These are phyloP conservation scores for Microbotryum lychnidis-dioicae DNA, from an alignment of 1,284 basidiomycete species.

Conservation along the genomic window DNA sequence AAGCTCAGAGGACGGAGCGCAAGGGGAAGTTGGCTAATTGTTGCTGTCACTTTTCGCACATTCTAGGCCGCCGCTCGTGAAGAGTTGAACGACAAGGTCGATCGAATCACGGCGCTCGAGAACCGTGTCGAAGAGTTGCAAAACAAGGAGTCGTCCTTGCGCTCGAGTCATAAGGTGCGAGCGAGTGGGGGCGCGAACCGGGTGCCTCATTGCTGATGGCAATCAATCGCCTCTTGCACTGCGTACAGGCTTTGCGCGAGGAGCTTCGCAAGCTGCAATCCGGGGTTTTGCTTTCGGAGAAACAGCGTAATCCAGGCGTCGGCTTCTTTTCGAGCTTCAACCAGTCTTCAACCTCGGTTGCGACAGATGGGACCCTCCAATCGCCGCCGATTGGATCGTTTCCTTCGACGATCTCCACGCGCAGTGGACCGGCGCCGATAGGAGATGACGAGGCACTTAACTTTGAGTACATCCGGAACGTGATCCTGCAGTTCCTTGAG, in stretches of 20 bases:
- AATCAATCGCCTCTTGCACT: background rate
- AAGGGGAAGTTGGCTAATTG: conserved; percentile 3
- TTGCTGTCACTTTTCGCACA: no score
- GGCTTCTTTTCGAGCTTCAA: conserved; percentile 55
- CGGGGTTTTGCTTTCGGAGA: conserved; percentile 77
- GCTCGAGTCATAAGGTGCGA: conserved; percentile 63
- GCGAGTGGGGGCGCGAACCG: background rate
- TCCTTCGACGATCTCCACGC: background rate
- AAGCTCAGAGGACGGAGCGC: conserved; percentile 18
- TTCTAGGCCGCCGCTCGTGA: conserved; percentile 41
- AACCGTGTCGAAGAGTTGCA: conserved; percentile 53
- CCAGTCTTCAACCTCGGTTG: conserved; percentile 8
- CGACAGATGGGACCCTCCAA: background rate
- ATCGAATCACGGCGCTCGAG: conserved; percentile 38
- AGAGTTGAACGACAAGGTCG: conserved; percentile 39
- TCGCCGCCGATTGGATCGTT: background rate
- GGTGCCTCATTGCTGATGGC: background rate
- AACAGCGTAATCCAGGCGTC: conserved; percentile 81
- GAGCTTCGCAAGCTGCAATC: conserved; percentile 87
- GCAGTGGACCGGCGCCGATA: conserved; percentile 6
- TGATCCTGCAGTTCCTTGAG: conserved; percentile 85
- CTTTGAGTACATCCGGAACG: conserved; percentile 88
- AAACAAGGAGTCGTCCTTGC: conserved; percentile 56
- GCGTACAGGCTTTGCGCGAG: conserved; percentile 64
- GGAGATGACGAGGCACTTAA: conserved; percentile 67